Evolutionary conservation across 139 green algal genomes (phyloP).

Genomic region (Eudorina sp.): DNA sequence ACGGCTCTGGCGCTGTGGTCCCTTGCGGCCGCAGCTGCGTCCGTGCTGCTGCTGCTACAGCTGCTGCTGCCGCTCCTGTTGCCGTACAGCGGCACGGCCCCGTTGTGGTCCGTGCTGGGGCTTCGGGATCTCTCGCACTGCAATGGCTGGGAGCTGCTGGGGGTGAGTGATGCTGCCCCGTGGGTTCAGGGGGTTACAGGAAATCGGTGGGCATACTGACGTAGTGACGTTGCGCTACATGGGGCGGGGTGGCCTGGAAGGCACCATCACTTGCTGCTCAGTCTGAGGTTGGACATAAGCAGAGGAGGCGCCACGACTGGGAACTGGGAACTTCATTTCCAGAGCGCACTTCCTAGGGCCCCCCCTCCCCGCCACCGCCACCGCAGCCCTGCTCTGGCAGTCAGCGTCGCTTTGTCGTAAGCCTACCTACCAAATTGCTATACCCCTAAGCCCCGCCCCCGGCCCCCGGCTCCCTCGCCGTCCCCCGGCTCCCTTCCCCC

Average conservation of each 20-base stretch:
- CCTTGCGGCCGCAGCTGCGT: neutral
- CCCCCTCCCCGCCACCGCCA: neutral
- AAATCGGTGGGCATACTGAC: neutral
- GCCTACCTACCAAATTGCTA: neutral
- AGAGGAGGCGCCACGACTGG: too few species aligned
- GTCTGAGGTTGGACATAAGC: neutral
- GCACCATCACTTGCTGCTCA: too few species aligned
- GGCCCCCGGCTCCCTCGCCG: neutral
- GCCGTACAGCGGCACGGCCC: neutral
- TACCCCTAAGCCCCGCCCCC: neutral
- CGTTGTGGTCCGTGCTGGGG: constrained; percentile 1
- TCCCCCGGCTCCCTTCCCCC: neutral
- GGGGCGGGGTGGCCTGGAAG: too few species aligned
- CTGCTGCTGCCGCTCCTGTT: constrained; percentile 28
- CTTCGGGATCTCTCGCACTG: neutral
- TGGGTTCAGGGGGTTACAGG: neutral
- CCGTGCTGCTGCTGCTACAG: constrained; percentile 5
- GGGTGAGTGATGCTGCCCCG: neutral
- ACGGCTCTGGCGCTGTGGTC: constrained; percentile 9
- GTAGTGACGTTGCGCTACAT: neutral
- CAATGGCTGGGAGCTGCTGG: neutral
- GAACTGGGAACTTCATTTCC: neutral
- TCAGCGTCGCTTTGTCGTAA: neutral
- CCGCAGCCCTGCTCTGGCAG: neutral
- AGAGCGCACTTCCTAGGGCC: neutral